phyloP scores from a whole-genome alignment of 2,329 filamentous ascomycete genomes.

The Teratosphaeria epicoccoides region DNA sequence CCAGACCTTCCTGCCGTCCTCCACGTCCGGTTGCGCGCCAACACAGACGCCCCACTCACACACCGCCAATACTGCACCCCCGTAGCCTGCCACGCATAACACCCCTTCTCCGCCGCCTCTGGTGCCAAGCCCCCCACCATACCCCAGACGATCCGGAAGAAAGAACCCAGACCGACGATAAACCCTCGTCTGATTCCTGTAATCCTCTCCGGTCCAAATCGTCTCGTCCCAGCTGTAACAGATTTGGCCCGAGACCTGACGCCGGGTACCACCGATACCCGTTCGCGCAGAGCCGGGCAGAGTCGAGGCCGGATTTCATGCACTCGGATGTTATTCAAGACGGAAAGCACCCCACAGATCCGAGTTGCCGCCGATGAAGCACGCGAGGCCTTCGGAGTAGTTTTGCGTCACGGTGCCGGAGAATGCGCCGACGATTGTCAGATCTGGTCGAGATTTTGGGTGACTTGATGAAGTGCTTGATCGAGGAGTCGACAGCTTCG shows the following conservation, averaged over 20 bases:
- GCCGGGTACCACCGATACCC: conserved; percentile 2
- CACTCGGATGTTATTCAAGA: conserved; percentile 2
- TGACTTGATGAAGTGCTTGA: conserved; percentile 19
- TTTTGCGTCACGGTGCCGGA: conserved; percentile 5
- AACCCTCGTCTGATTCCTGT: background rate
- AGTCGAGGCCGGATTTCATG: conserved; percentile 1
- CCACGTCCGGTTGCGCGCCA: conserved; percentile 9
- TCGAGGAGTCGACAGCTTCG: conserved; percentile 23
- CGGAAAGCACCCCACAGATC: conserved; percentile 21
- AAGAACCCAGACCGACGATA: background rate
- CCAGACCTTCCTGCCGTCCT: too few species aligned
- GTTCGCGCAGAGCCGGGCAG: conserved; percentile 5
- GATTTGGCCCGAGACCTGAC: conserved; percentile 2
- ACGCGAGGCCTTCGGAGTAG: conserved; percentile 20
- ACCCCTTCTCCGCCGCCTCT: conserved; percentile 13
- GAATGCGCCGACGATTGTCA: conserved; percentile 2
- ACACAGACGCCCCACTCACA: conserved; percentile 10
- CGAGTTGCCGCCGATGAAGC: conserved; percentile 27
- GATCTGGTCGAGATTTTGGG: conserved; percentile 8
- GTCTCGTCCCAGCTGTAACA: conserved; percentile 3
- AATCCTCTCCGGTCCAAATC: background rate
- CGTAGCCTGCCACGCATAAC: conserved; percentile 16
- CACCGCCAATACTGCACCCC: conserved; percentile 13
- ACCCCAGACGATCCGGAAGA: background rate
- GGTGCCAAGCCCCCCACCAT: conserved; percentile 1